Base-by-base conservation (phyloP, 257 asterid species). In the Nemophila menziesii region DNA sequence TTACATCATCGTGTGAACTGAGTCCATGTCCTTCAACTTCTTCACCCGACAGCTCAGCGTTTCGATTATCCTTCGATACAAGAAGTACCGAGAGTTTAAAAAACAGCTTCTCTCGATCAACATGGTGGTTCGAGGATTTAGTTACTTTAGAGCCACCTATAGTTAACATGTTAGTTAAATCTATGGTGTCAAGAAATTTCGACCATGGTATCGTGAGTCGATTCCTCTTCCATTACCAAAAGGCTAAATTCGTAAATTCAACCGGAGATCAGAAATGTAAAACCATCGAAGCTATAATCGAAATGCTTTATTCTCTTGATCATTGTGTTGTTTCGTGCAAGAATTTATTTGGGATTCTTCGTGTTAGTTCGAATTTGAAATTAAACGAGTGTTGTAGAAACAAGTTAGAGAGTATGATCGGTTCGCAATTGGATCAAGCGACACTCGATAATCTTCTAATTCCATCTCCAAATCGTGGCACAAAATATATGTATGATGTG, bases 101-200 rank as follows among this genome's bases (percentile, higher is more conserved):
- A 70, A 71, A 62, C 56, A 58, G 57, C 46, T 44, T 48, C 16
- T 50, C 56, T 20, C 56, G 69, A 12, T 57, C 66, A 13, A 77
- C 93, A 3, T 83, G 97, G 97, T 87, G 94, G 97, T 82, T 82
- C 52, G 92, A 79, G 33, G 93, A 86, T 60, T 67, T 86, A 3
- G 63, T 54, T 8, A 48, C 55, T 10, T 66, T 75, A 0, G 67
- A 65, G 5, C 46, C 65, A 1, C 19, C 3, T 43, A 5, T 71
- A 15, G 48, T 79, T 5, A 65, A 51, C 20, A 60, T 47, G 58
- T 52, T 82, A 12, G 70, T 77, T 0, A 72, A 55, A 33, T 49
- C 58, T 22, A 67, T 79, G 87, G 49, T 66, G 19, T 48, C 69
- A 5, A 71, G 65, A 48, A 75, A 57, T 40, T 34, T 82, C 1